Evolutionary conservation across 305 asterid genomes (phyloP).

Genomic region (Fraxinus greggii): DNA sequence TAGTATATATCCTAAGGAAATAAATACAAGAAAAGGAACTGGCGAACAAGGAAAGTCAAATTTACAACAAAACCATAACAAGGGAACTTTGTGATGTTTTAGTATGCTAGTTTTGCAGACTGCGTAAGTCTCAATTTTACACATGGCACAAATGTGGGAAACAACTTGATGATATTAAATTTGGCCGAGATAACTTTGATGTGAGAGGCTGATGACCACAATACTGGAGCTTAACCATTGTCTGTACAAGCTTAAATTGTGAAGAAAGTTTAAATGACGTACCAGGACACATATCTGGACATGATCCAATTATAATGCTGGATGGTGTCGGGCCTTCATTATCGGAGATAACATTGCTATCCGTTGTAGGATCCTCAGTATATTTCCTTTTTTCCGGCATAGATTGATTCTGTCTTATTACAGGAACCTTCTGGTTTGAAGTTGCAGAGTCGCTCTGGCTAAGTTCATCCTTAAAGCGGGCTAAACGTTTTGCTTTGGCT

Average conservation of each 20-base stretch:
- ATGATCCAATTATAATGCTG: conserved; percentile 67
- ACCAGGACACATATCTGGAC: conserved; percentile 99
- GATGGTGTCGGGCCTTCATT: conserved; percentile 56
- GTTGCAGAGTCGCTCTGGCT: conserved; percentile 38
- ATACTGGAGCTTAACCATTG: neutral
- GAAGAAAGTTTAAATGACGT: conserved; percentile 27
- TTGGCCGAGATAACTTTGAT: neutral
- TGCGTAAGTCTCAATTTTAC: neutral
- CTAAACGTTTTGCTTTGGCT: conserved; percentile 90
- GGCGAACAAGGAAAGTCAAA: neutral
- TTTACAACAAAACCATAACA: neutral
- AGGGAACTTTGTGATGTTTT: neutral
- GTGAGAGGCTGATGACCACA: neutral
- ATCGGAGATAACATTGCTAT: conserved; percentile 42
- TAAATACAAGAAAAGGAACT: neutral
- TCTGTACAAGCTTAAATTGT: neutral
- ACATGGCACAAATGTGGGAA: neutral
- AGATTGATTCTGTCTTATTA: conserved; percentile 48
- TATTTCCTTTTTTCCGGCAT: conserved; percentile 38
- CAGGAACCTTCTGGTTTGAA: conserved; percentile 47
- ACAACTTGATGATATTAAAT: neutral
- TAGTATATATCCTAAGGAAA: neutral
- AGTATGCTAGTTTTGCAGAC: neutral
- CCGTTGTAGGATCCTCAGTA: conserved; percentile 44
- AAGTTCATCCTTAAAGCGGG: conserved; percentile 85